phyloP scores from a whole-genome alignment of 148 eudicot genomes.

The Fallopia convolvulus region DNA sequence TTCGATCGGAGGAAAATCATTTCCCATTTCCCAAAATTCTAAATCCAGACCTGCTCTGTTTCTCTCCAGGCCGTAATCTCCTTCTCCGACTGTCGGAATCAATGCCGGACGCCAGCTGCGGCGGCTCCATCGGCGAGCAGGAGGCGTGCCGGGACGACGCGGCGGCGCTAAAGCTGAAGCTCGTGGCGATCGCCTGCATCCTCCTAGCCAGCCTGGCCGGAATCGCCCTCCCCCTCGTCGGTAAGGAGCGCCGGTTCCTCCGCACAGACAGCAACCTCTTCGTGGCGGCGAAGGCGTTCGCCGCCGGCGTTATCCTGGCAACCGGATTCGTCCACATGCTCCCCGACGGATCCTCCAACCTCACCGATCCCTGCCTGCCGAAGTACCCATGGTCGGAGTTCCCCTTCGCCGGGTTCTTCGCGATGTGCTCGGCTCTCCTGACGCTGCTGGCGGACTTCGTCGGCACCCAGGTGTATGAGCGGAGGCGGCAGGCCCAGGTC shows the following conservation, averaged over 20 bases:
- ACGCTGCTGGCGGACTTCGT: conserved; percentile 68
- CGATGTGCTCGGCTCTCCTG: conserved; percentile 72
- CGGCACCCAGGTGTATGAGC: conserved; percentile 78
- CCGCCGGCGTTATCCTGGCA: conserved; percentile 47
- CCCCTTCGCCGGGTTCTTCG: conserved; percentile 70
- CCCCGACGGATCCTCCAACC: conserved; percentile 57
- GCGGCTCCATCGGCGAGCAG: conserved; percentile 8
- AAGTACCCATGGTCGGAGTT: conserved; percentile 64
- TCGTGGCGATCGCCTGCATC: conserved; percentile 31
- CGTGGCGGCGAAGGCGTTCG: conserved; percentile 41
- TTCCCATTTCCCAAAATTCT: not conserved
- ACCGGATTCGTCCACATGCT: conserved; percentile 88
- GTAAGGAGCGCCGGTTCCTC: conserved; percentile 28
- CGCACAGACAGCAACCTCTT: conserved; percentile 35
- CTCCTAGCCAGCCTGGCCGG: conserved; percentile 32
- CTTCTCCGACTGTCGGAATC: not conserved
- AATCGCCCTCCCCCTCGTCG: conserved; percentile 32
- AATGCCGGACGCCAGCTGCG: conserved; percentile 1
- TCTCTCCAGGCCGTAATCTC: not conserved
- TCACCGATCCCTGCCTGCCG: conserved; percentile 63
- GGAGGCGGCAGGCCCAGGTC: conserved; percentile 33
- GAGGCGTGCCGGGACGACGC: conserved; percentile 30
- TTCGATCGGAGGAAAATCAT: no score
- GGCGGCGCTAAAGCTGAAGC: conserved; percentile 28
- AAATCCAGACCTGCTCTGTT: not conserved